Percentiles rank a stretch among this genome's conserved stretches.
These are phyloP conservation scores for Ophiostoma ips DNA, from an alignment of 2,329 filamentous ascomycete species.

Conservation along the genomic window DNA sequence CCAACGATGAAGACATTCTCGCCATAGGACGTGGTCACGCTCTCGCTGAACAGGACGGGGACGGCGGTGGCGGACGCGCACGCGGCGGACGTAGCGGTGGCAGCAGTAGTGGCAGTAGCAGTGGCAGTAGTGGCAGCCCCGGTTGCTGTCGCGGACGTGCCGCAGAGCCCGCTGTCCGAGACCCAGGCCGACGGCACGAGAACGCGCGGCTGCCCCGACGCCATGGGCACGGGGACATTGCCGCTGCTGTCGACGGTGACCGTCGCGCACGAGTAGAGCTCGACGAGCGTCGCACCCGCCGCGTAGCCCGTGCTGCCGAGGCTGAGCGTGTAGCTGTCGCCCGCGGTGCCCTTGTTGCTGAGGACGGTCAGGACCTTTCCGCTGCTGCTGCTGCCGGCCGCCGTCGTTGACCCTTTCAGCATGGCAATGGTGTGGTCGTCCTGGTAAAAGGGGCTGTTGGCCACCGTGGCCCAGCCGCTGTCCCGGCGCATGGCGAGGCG, in stretches of 20 bases:
- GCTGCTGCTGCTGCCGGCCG: background rate
- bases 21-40: slow-evolving; percentile 42
- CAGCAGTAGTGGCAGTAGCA: background rate
- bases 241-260: slow-evolving; percentile 24
- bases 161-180: slow-evolving; percentile 22
- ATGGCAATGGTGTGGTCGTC: slow-evolving; percentile 18
- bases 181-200: slow-evolving; percentile 14
- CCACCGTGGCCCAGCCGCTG: slow-evolving; percentile 12
- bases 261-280: slow-evolving; percentile 14
- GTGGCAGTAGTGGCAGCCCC: background rate
- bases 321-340: slow-evolving; percentile 14
- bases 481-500: slow-evolving; percentile 15
- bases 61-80: slow-evolving; percentile 32
- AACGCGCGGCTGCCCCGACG: slow-evolving; percentile 16
- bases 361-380: slow-evolving; percentile 18
- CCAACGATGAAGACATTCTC: slow-evolving; percentile 54
- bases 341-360: slow-evolving; percentile 18
- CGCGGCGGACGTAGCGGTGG: background rate
- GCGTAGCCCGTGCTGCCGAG: slow-evolving; percentile 15
- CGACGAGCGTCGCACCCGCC: slow-evolving; percentile 15
- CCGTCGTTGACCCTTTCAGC: slow-evolving; percentile 13
- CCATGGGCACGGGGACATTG: slow-evolving; percentile 28
- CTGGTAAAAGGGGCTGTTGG: slow-evolving; percentile 13
- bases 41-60: slow-evolving; percentile 45
- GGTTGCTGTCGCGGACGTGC: background rate